A percentile compares a stretch with the other conserved stretches of the same genome.
Conservation (phyloP, 768 basidiomycete genomes). For the Pleurotus ostreatus region DNA sequence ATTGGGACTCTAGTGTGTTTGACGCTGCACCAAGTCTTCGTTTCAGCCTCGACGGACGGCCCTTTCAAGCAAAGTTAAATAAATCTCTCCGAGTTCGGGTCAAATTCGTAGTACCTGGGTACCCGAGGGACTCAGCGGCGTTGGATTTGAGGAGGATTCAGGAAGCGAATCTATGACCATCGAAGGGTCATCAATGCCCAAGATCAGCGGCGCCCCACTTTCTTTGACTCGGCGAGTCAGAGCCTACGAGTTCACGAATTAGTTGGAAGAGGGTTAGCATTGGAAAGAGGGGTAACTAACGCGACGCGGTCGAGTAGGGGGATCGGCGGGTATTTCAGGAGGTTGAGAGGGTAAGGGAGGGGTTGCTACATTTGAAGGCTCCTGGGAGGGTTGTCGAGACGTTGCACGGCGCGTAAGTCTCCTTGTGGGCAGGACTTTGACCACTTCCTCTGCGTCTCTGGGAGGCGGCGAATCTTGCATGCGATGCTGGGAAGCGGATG, state of each 20-base stretch:
- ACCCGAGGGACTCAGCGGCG: conserved; percentile 10
- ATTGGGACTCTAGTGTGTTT: conserved; percentile 16
- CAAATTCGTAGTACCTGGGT: neutral
- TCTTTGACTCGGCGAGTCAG: conserved; percentile 41
- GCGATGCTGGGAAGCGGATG: conserved; percentile 10
- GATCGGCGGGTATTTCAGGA: too few species aligned
- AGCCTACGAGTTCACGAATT: conserved; percentile 21
- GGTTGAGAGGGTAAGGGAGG: too few species aligned
- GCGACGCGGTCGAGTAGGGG: too few species aligned
- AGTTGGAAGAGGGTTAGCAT: neutral
- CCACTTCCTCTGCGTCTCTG: conserved; percentile 6
- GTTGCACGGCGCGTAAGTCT: conserved; percentile 32
- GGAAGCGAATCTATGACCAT: conserved; percentile 28
- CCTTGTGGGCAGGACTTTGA: conserved; percentile 12
- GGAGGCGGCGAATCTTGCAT: conserved; percentile 1
- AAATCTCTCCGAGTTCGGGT: neutral
- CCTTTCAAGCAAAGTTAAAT: neutral
- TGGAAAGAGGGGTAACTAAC: too few species aligned
- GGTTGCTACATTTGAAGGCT: conserved; percentile 16
- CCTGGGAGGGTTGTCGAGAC: conserved; percentile 38
- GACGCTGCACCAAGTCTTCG: conserved; percentile 42
- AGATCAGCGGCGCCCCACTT: conserved; percentile 27
- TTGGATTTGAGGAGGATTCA: conserved; percentile 18
- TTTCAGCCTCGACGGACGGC: conserved; percentile 43
- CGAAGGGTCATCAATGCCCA: conserved; percentile 44